Evolutionary conservation across 345 rosid species (phyloP), one percentile per base, ranked within the genome.

Genomic region (Lumnitzera littorea): DNA sequence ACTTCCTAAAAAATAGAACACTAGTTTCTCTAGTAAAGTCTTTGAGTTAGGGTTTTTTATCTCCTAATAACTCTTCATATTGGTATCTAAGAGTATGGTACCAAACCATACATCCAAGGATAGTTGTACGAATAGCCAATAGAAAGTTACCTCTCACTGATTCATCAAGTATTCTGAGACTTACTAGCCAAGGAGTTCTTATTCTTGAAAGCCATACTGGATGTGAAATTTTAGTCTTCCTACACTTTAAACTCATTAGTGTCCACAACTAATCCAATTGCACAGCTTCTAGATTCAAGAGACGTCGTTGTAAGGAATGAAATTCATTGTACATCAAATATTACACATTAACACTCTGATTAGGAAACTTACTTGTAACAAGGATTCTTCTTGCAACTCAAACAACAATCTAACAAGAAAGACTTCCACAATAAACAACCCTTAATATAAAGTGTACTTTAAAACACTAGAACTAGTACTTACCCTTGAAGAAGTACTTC

Each of bases 11-110:
- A 64, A 57, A 13, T 50, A 56, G 50, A 66, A 71, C 51, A 47
- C 70, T 0, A 64, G 70, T 11, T 70, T 75, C 11, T 24, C n/a
- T 29, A 58, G 12, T 46, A 72, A 60, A 20, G 64, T 47, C 46
- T 70, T 67, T 50, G 63, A 62, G 20, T 55, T 74, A 17, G 78
- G 78, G 15, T 74, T 74, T 54, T 70, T 69, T 62, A 57, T 20
- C 29, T 31, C 75, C 66, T 0, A 71, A 64, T 3, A 60, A 24
- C 24, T 70, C 72, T 4, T 24, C 16, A 14, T 62, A 64, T 12
- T 41, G 60, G 0, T 74, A 74, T 46, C 1, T 70, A 10, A 75
- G 78, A 56, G 70, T 70, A 17, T 70, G 76, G 72, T 72, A 62
- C 62, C 62, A 59, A 24, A 58, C 62, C n/a, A 15, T 67, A 17